Evolutionary conservation across 345 rosid species (phyloP).

Genomic region (Laguncularia racemosa): DNA sequence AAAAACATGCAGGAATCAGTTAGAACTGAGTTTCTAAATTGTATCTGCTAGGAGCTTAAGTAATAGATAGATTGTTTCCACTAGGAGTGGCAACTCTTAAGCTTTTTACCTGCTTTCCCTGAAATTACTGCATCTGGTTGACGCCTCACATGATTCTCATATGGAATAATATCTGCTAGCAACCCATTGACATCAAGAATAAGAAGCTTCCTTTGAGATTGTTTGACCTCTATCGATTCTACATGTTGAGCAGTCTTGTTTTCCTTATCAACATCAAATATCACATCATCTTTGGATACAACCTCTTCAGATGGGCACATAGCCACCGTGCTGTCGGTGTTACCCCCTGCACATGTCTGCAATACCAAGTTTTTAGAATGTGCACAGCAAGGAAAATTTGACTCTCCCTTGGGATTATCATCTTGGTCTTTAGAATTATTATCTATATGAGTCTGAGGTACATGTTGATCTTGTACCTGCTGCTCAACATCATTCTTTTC

Average conservation of each 20-base stretch:
- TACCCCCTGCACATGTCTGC: slow-evolving; percentile 10
- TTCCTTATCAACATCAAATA: slow-evolving; percentile 6
- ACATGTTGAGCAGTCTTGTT: slow-evolving; percentile 13
- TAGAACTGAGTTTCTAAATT: background rate
- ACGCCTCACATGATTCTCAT: slow-evolving; percentile 1
- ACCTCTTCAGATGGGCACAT: background rate
- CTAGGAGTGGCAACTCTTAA: background rate
- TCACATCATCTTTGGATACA: slow-evolving; percentile 7
- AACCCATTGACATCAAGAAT: slow-evolving; percentile 83
- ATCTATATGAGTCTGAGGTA: slow-evolving; percentile 2
- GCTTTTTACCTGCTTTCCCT: slow-evolving; percentile 48
- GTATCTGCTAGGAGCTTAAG: background rate
- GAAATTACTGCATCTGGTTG: slow-evolving; percentile 39
- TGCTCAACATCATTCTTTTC: slow-evolving; percentile 3
- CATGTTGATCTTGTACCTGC: background rate
- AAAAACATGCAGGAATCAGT: slow-evolving; percentile 1
- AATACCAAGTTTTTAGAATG: background rate
- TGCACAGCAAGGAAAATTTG: too few species aligned
- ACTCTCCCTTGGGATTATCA: slow-evolving; percentile 1
- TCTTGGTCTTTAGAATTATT: background rate
- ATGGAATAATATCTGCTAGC: slow-evolving; percentile 50
- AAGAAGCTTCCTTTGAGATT: slow-evolving; percentile 52
- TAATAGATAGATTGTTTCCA: background rate
- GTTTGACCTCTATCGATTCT: slow-evolving; percentile 15
- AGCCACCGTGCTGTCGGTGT: background rate